Conservation (phyloP, 768 basidiomycete genomes). For the Russula abietina region DNA sequence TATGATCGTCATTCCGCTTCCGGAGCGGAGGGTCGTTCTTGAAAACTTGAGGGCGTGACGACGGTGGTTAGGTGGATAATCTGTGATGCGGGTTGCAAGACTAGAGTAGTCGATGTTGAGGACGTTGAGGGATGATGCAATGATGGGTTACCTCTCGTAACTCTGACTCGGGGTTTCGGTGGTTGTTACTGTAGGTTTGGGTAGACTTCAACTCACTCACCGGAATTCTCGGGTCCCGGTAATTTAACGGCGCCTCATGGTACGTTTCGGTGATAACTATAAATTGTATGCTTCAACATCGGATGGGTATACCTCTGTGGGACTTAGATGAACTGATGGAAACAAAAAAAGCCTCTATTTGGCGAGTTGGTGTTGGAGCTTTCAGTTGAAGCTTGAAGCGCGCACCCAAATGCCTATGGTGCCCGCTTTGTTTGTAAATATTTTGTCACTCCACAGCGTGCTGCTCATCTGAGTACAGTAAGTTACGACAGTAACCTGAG, state of each 20-base stretch:
- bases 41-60: background rate
- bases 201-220: background rate
- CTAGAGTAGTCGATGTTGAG: background rate
- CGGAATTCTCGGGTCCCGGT: background rate
- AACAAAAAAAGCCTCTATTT: background rate
- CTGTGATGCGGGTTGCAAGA: conserved; percentile 1
- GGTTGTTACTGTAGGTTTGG: background rate
- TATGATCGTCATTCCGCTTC: background rate
- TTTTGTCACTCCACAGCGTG: no score
- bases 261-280: background rate
- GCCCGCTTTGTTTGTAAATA: no score
- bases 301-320: background rate
- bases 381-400: no score
- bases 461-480: no score
- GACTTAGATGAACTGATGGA: background rate
- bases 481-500: no score
- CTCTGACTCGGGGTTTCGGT: background rate
- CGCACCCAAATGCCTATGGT: no score
- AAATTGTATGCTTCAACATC: background rate
- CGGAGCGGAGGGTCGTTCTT: background rate
- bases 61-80: conserved; percentile 6
- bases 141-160: background rate
- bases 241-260: background rate
- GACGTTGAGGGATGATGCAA: no score
- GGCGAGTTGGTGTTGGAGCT: no score